phyloP scores from a whole-genome alignment of 2,329 filamentous ascomycete genomes.

The Rosellinia necatrix region DNA sequence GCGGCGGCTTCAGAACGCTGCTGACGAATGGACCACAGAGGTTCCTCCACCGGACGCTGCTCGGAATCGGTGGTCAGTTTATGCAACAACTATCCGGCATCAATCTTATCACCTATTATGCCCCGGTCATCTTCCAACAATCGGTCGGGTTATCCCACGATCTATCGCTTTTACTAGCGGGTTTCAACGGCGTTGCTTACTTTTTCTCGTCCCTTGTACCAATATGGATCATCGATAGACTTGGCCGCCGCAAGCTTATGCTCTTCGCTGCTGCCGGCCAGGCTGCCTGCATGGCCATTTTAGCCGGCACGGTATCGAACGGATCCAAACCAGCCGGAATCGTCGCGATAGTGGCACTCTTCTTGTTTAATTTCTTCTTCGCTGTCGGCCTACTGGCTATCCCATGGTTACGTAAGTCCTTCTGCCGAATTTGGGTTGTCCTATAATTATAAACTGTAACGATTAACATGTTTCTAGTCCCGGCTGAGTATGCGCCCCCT shows the following conservation, averaged over 20 bases:
- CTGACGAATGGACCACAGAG: conserved; percentile 43
- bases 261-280: conserved; percentile 68
- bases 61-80: conserved; percentile 35
- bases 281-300: conserved; percentile 67
- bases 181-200: conserved; percentile 39
- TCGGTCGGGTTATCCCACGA: conserved; percentile 3
- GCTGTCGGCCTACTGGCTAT: conserved; percentile 33
- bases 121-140: conserved; percentile 8
- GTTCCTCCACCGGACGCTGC: conserved; percentile 30
- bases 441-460: too few relatives aligned
- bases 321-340: conserved; percentile 9
- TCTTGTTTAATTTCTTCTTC: conserved; percentile 40
- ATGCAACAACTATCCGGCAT: conserved; percentile 35
- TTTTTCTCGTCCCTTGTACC: conserved; percentile 61
- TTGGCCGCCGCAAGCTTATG: conserved; percentile 72
- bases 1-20: conserved; percentile 39
- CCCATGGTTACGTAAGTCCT: conserved; percentile 32
- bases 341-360: conserved; percentile 31
- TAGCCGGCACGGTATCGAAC: conserved; percentile 44
- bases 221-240: conserved; percentile 65
- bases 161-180: conserved; percentile 3
- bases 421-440: not conserved
- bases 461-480: too few relatives aligned
- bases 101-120: conserved; percentile 22
- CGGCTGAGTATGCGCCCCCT: conserved; percentile 47